phyloP scores from a whole-genome alignment of 345 rosid genomes.

The Eucalyptus marginata region DNA sequence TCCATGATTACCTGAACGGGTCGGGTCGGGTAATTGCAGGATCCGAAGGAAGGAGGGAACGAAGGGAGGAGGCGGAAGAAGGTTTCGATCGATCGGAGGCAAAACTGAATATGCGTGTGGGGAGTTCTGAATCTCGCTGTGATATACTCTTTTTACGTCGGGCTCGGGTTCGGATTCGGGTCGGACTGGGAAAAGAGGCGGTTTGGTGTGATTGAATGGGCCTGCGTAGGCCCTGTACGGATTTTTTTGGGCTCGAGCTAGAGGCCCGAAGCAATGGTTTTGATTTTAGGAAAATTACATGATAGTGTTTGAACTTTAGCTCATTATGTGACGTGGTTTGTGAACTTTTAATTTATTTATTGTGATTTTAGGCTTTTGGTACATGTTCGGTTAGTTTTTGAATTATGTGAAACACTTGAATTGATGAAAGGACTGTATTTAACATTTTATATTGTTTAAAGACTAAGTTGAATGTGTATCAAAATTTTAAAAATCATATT shows the following conservation, averaged over 20 bases:
- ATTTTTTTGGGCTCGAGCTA: neutral
- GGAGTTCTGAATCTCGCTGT: neutral
- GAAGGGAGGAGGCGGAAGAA: neutral
- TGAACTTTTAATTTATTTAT: too few species aligned
- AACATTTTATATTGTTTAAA: too few species aligned
- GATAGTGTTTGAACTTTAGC: too few species aligned
- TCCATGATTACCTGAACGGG: neutral
- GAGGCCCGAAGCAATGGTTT: neutral
- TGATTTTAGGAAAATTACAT: neutral
- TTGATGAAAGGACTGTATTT: too few species aligned
- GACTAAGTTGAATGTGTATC: accelerated
- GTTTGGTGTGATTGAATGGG: neutral
- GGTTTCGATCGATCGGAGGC: neutral
- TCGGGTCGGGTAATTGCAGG: neutral
- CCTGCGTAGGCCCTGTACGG: neutral
- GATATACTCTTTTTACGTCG: neutral
- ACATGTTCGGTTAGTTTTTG: accelerated
- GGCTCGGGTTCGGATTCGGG: neutral
- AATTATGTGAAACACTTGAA: too few species aligned
- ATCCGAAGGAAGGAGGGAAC: neutral
- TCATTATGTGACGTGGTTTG: accelerated
- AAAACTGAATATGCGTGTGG: neutral
- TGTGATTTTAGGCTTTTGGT: too few species aligned
- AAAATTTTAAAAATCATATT: accelerated
- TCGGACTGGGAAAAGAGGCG: neutral